phyloP scores from a whole-genome alignment of 208 protist species.

The Endotrypanum monterogeii region DNA sequence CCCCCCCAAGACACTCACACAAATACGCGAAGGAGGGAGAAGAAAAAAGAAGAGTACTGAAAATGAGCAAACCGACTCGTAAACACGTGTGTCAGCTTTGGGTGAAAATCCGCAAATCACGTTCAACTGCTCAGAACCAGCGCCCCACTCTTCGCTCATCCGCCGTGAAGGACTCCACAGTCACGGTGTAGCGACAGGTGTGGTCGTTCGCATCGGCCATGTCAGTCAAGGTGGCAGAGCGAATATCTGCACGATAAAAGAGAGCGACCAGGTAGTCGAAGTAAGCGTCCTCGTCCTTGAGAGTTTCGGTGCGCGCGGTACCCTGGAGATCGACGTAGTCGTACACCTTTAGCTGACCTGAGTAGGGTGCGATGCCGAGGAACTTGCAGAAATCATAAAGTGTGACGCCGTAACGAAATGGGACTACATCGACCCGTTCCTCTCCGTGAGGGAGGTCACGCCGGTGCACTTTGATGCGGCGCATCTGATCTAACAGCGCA shows the following conservation, averaged over 20 bases:
- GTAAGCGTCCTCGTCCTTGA: constrained; percentile 77
- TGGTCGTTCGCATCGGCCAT: constrained; percentile 72
- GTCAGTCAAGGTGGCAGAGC: constrained; percentile 57
- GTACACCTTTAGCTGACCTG: constrained; percentile 86
- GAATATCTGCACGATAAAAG: constrained; percentile 79
- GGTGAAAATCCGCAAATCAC: no score
- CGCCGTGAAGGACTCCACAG: constrained; percentile 73
- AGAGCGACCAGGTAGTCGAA: constrained; percentile 81
- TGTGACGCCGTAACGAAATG: constrained; percentile 66
- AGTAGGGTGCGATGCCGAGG: constrained; percentile 67
- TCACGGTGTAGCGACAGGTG: constrained; percentile 82
- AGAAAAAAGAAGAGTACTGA: background rate
- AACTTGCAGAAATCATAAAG: constrained; percentile 79
- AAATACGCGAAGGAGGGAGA: background rate
- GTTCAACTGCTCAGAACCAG: constrained; percentile 58
- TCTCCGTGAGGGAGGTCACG: constrained; percentile 43
- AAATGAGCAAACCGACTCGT: background rate
- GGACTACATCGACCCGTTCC: constrained; percentile 42
- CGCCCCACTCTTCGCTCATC: constrained; percentile 62
- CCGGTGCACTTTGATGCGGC: constrained; percentile 73
- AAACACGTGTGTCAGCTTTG: no score
- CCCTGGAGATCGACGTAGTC: constrained; percentile 67
- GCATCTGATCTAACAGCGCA: constrained; percentile 77
- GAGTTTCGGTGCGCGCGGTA: constrained; percentile 59
- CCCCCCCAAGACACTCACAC: background rate